Base-by-base conservation (phyloP, 1,284 basidiomycete species). In the Cystobasidium sp. region DNA sequence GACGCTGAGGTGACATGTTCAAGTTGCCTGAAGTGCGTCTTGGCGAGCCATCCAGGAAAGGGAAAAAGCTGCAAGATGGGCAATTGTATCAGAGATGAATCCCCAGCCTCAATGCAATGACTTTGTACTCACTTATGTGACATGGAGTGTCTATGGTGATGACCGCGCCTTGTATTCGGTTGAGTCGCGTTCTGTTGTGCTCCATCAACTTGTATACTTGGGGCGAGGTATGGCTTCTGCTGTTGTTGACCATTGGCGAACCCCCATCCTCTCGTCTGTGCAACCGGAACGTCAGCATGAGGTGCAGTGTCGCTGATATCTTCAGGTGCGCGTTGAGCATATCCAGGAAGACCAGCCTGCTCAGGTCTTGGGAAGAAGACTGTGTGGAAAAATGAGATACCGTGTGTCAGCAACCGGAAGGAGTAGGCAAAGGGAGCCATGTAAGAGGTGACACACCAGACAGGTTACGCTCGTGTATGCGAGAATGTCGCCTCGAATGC, bases 361-460 rank as follows among this genome's bases (percentile, higher is more conserved):
- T 88, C 91, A 0, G 92, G 92, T 52, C 89, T 87, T 4, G 94
- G 94, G 78, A 96, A 97, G 86, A 91, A 95, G 18, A 94, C 85
- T 1, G 64, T 18, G 41, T n/a, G 58, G 6, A 9, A 47, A 47
- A 22, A 52, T 12, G 37, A 52, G 6, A 55, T 5, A 24, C 64
- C 4, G 16, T 20, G 3, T 14, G 14, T 14, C 55, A 20, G 24
- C 6, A 56, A 56, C 55, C 31, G 31, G 31, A 31, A 31, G 31
- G 56, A 41, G 24, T 7, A 22, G 9, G 20, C 52, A 18, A 22
- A 20, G 5, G 16, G 3, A 20, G 52, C 9, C 12, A 22, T 20
- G 24, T 1, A 20, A 53, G 20, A 12, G 3, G 1, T 7, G 18
- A 31, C 51, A 18, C 24, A 66, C 64, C 64, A 8, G 92, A 94